Conservation (phyloP, 2,329 filamentous ascomycete genomes). For the Thielaviopsis euricoi region DNA sequence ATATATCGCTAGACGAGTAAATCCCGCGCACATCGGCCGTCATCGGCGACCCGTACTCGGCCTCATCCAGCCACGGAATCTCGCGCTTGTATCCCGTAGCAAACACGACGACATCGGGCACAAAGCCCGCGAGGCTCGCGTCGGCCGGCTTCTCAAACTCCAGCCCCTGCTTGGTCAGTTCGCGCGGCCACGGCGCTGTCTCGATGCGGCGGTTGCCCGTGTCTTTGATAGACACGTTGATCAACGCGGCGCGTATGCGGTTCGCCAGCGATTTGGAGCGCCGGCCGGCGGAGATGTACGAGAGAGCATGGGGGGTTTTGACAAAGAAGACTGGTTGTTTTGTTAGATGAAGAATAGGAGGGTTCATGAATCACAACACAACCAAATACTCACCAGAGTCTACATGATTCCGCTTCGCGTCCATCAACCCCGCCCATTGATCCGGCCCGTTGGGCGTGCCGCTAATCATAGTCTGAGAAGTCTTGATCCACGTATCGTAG, state of each 20-base stretch:
- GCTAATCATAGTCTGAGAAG: slow-evolving; percentile 26
- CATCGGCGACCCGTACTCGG: slow-evolving; percentile 25
- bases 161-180: slow-evolving; percentile 21
- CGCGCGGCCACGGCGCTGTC: slow-evolving; percentile 26
- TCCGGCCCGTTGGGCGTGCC: slow-evolving; percentile 29
- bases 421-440: slow-evolving; percentile 31
- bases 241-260: slow-evolving; percentile 21
- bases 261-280: slow-evolving; percentile 20
- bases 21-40: slow-evolving; percentile 36
- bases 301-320: slow-evolving; percentile 26
- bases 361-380: too few relatives aligned
- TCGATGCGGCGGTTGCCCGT: slow-evolving; percentile 26
- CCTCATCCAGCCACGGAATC: slow-evolving; percentile 24
- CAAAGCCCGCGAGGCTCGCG: slow-evolving; percentile 14
- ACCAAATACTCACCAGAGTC: slow-evolving; percentile 19
- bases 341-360: too few relatives aligned
- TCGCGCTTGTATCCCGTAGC: slow-evolving; percentile 29
- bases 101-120: slow-evolving; percentile 28
- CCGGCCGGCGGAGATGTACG: slow-evolving; percentile 25
- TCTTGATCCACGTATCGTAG: slow-evolving; percentile 29
- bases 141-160: slow-evolving; percentile 14
- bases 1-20: slow-evolving; percentile 25
- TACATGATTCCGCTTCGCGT: slow-evolving; percentile 20
- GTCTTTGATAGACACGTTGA: slow-evolving; percentile 24
- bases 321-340: slow-evolving; percentile 23